phyloP scores from a whole-genome alignment of 768 basidiomycete genomes.

The Termitomyces sp. region DNA sequence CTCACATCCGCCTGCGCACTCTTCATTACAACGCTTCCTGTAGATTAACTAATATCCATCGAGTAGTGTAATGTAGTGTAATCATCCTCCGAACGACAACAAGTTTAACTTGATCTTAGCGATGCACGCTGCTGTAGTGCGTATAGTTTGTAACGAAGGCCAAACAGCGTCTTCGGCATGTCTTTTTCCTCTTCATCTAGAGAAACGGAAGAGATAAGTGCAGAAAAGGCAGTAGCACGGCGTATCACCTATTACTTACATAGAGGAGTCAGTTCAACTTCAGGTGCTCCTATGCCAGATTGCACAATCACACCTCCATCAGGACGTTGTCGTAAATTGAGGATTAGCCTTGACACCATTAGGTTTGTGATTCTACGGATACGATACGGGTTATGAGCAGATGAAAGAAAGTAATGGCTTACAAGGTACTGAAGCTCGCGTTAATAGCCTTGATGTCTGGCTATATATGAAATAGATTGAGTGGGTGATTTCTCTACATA shows the following conservation, averaged over 20 bases:
- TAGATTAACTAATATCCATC: background rate
- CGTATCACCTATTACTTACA: background rate
- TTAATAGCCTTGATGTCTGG: constrained; percentile 31
- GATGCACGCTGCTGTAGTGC: background rate
- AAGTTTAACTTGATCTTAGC: background rate
- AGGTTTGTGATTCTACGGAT: constrained; percentile 26
- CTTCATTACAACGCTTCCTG: too few relatives aligned
- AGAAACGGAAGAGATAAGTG: background rate
- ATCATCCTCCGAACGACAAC: background rate
- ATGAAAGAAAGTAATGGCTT: constrained; percentile 2
- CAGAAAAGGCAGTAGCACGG: background rate
- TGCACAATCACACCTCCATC: background rate
- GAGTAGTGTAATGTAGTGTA: background rate
- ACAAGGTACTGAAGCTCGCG: constrained; percentile 34
- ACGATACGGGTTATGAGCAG: background rate
- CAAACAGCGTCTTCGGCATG: background rate
- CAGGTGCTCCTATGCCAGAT: background rate
- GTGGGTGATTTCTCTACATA: background rate
- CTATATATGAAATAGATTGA: constrained; percentile 3
- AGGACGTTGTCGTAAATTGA: constrained; percentile 23
- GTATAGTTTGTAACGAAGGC: constrained; percentile 3
- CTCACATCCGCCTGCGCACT: too few relatives aligned
- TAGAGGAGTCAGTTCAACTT: background rate
- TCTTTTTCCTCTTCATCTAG: background rate
- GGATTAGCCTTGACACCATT: constrained; percentile 32